Evolutionary conservation across 1,284 basidiomycete genomes (phyloP).

Genomic region (Chiua sp.): DNA sequence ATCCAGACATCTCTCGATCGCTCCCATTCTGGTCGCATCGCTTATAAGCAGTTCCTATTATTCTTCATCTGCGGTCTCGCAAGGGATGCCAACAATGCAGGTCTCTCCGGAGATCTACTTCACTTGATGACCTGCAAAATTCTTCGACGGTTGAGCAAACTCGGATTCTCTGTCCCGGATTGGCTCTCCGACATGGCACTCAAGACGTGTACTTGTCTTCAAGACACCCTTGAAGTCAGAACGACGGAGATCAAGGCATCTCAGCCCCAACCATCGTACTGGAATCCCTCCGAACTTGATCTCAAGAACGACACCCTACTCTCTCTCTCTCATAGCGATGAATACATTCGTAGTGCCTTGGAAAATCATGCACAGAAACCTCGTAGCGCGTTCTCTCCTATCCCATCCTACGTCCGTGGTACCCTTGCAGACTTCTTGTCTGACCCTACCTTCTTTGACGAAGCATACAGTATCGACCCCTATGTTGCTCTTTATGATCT

Average conservation of each 20-base stretch:
- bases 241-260: not conserved
- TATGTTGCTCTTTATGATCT: not conserved
- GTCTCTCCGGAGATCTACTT: not conserved
- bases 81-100: not conserved
- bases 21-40: not conserved
- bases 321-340: not conserved
- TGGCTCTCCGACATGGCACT: not conserved
- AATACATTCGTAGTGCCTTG: not conserved
- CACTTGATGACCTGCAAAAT: not conserved
- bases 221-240: not conserved
- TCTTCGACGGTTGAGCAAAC: not conserved
- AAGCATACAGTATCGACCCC: not conserved
- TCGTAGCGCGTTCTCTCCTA: not conserved
- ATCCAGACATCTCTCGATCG: constrained; percentile 37
- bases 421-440: not conserved
- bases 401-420: not conserved
- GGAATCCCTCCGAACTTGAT: not conserved
- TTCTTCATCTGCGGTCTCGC: not conserved
- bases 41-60: not conserved
- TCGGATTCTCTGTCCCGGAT: not conserved
- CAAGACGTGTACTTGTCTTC: not conserved
- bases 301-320: not conserved
- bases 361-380: too few relatives aligned
- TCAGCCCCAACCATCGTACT: not conserved
- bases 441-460: not conserved